Base-by-base conservation (phyloP, 257 asterid species). In the Catharanthus roseus region DNA sequence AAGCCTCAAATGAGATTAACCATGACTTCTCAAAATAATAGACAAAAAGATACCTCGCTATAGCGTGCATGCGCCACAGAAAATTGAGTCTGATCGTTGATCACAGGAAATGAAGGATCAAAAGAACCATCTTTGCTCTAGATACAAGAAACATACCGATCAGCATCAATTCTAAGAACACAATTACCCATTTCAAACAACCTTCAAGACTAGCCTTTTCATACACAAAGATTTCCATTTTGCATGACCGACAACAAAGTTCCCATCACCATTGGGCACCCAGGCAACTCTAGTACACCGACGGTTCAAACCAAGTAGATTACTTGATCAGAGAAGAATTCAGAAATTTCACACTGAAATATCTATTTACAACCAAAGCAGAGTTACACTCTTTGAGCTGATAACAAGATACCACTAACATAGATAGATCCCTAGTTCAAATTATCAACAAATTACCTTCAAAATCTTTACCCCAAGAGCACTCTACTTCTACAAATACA, bases 181-280 rank as follows among this genome's bases (percentile, higher is more conserved):
- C 21, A 44, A 24, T 24, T 74, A 26, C n/a, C 19, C 21, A 18
- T 24, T 34, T 67, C 65, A 19, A 34, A 33, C 41, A 75, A 51
- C 54, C 34, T 67, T 72, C 56, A 75, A 73, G 71, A 83, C 96
- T 86, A 86, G 90, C 99, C 97, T 95, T 95, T 78, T 95, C 99
- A 71, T 95, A 95, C 58, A 85, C 84, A 54, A 82, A 89, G 91
- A 76, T 82, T 87, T 95, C 77, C 97, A 97, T 85, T 93, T 96
- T 31, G 92, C 95, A 65, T 95, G 99, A 77, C 91, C 91, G 76
- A 87, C 96, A 77, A 91, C 77, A 76, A 95, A 95, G 49, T 91
- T 83, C 67, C 99, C 97, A 82, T 93, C 97, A 73, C 91, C 84
- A 66, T 91, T 86, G 36, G 99, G 99, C 74, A 95, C 88, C 99